Percentiles rank a stretch among this genome's conserved stretches.
These are phyloP conservation scores for Tetratostichococcus sp. DNA, from an alignment of 139 green algal species.

Conservation along the genomic window DNA sequence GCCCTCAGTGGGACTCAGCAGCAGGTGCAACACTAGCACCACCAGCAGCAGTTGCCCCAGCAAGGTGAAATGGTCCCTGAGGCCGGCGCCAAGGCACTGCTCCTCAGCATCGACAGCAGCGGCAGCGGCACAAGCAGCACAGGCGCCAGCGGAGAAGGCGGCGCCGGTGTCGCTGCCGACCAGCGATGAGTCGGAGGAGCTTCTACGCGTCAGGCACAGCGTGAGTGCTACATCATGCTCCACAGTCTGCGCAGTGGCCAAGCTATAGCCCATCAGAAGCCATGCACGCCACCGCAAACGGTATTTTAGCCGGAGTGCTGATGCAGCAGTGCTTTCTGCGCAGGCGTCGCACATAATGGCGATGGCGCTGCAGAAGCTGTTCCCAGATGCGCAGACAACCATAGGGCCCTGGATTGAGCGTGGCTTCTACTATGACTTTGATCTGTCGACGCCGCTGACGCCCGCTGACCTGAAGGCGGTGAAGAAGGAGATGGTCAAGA, in stretches of 20 bases:
- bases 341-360: conserved; percentile 96
- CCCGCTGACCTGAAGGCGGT: conserved; percentile 92
- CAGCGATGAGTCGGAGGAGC: conserved; percentile 67
- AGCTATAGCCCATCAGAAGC: no score
- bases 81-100: neutral
- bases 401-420: conserved; percentile 94
- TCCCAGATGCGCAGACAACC: conserved; percentile 77
- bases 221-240: conserved; percentile 44
- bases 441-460: conserved; percentile 67
- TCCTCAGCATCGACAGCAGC: neutral
- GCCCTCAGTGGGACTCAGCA: neutral
- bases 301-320: no score
- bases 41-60: neutral
- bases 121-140: neutral
- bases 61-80: neutral
- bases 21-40: neutral
- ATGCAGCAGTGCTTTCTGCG: no score
- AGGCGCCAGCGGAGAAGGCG: neutral
- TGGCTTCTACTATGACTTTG: conserved; percentile 99
- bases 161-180: conserved; percentile 49
- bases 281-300: no score
- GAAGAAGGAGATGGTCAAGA: conserved; percentile 90
- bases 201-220: conserved; percentile 84
- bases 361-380: conserved; percentile 94
- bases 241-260: no score